phyloP scores from a whole-genome alignment of 2,329 filamentous ascomycete species.

The Trichoderma sp. region DNA sequence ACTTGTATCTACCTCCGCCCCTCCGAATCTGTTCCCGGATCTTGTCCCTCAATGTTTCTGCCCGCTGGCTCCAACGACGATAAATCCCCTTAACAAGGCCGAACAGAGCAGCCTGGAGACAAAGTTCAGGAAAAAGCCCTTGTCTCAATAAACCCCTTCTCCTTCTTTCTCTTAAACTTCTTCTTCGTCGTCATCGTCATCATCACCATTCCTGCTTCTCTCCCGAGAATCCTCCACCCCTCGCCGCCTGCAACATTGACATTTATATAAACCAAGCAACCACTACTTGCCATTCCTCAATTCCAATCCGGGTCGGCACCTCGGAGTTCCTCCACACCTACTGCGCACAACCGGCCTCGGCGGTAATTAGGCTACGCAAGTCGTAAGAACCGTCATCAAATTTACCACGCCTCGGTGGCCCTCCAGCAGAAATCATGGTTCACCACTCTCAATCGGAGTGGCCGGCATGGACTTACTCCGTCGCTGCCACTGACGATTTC shows the following conservation, averaged over 20 bases:
- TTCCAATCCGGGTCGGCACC: not conserved
- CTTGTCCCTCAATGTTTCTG: slow-evolving; percentile 17
- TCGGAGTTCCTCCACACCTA: not conserved
- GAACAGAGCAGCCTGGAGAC: not conserved
- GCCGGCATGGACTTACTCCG: slow-evolving; percentile 36
- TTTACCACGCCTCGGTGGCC: not conserved
- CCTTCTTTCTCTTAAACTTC: not conserved
- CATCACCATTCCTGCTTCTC: not conserved
- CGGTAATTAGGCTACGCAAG: not conserved
- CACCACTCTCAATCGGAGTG: slow-evolving; percentile 36
- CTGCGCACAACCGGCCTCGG: not conserved
- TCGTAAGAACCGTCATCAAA: not conserved
- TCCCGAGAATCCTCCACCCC: not conserved
- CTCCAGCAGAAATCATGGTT: slow-evolving; percentile 29
- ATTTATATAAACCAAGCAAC: not conserved
- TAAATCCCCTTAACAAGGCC: slow-evolving; percentile 8
- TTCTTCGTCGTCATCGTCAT: slow-evolving; percentile 9
- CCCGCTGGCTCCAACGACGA: slow-evolving; percentile 4
- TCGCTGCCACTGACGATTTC: slow-evolving; percentile 28
- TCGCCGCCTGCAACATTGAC: not conserved
- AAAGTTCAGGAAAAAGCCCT: not conserved
- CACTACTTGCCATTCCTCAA: slow-evolving; percentile 1
- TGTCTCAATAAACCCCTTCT: slow-evolving; percentile 18
- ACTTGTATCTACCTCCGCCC: slow-evolving; percentile 20
- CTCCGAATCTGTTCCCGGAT: slow-evolving; percentile 15